A percentile compares a stretch with the other conserved stretches of the same genome.
Evolutionary conservation across 1,284 basidiomycete species (phyloP).

Genomic region (Leucoagaricus sp.): DNA sequence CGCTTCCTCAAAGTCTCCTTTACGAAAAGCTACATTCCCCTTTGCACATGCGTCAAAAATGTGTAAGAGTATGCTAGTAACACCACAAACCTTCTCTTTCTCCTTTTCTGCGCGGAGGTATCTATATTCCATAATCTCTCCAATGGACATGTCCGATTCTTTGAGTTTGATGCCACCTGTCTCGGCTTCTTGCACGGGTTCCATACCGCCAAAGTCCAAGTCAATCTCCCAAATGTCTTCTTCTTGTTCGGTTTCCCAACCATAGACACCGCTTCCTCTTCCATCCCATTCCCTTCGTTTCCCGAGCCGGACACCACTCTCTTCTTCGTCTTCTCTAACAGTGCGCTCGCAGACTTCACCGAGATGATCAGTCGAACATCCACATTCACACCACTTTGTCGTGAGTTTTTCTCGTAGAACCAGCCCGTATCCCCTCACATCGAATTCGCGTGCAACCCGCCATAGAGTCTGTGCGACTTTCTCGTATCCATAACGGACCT

Average conservation of each 20-base stretch:
- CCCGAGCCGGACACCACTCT: conserved; percentile 50
- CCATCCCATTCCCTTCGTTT: conserved; percentile 75
- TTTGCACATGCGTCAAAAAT: conserved; percentile 24
- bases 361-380: conserved; percentile 72
- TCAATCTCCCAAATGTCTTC: conserved; percentile 74
- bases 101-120: conserved; percentile 66
- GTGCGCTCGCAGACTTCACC: conserved; percentile 72
- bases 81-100: conserved; percentile 56
- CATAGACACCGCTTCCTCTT: conserved; percentile 62
- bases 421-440: conserved; percentile 67
- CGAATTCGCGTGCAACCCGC: conserved; percentile 67
- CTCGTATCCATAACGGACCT: conserved; percentile 63
- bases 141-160: conserved; percentile 62
- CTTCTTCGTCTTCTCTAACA: conserved; percentile 64
- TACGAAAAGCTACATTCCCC: conserved; percentile 67
- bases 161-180: conserved; percentile 42
- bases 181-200: not conserved
- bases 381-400: conserved; percentile 74
- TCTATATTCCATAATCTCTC: conserved; percentile 69
- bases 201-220: conserved; percentile 52
- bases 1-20: conserved; percentile 54
- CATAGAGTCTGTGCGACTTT: conserved; percentile 60
- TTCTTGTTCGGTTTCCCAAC: conserved; percentile 70
- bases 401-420: conserved; percentile 68
- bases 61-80: not conserved